Percentiles rank a stretch among this genome's conserved stretches.
Conservation (phyloP, 2,329 filamentous ascomycete species). For the Fusarium ambrosium region DNA sequence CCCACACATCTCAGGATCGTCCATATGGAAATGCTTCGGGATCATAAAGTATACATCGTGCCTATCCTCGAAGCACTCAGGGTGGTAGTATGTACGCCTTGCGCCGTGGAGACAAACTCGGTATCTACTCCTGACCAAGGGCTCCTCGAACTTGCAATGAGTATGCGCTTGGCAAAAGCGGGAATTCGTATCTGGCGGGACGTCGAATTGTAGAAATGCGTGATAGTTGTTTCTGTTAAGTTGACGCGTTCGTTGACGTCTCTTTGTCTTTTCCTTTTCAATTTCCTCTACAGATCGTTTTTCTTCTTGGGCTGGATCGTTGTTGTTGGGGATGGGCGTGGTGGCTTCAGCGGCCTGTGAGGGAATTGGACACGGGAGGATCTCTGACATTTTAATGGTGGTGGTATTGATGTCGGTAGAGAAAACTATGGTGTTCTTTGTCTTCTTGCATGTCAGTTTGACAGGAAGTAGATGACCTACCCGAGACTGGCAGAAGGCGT, state of each 20-base stretch:
- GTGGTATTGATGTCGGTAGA: neutral
- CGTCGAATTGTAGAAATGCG: neutral
- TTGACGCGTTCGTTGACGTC: neutral
- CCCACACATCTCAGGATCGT: neutral
- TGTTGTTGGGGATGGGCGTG: neutral
- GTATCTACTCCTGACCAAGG: neutral
- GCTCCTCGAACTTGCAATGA: neutral
- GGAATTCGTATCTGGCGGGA: neutral
- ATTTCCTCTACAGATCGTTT: neutral
- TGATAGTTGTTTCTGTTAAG: neutral
- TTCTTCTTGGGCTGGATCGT: neutral
- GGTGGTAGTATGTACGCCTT: neutral
- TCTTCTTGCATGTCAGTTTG: neutral
- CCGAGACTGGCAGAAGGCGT: neutral
- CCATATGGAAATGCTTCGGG: neutral
- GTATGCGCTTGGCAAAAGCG: neutral
- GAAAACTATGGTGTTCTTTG: neutral
- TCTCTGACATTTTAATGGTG: neutral
- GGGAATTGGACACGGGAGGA: neutral
- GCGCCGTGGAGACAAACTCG: neutral
- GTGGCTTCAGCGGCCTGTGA: neutral
- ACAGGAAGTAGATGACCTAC: neutral
- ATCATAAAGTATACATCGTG: neutral
- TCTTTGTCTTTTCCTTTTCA: no score
- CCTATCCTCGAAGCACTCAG: neutral